Conservation (phyloP, 129 eudicot species). For the Flaveria robusta region DNA sequence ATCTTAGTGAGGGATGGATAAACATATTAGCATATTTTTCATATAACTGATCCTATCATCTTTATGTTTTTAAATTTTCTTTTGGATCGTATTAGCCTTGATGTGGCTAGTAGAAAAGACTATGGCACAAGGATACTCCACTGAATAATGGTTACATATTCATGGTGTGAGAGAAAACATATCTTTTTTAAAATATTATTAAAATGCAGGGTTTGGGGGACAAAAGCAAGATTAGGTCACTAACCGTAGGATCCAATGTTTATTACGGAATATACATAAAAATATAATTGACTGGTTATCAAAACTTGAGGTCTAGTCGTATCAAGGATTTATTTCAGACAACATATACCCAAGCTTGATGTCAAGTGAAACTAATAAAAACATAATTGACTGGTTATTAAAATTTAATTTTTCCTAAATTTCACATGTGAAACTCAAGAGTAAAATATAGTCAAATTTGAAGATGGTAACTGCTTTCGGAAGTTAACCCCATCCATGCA, state of each 20-base stretch:
- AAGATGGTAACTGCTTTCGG: too few species aligned
- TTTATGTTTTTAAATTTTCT: not conserved
- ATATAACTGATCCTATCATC: not conserved
- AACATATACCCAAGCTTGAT: too few species aligned
- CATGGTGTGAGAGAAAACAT: not conserved
- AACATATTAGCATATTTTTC: not conserved
- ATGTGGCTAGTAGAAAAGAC: not conserved
- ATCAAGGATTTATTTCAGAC: too few species aligned
- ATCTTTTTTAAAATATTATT: not conserved
- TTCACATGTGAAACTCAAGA: too few species aligned
- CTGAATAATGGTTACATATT: not conserved
- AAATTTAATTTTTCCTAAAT: too few species aligned
- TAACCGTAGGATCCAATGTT: not conserved
- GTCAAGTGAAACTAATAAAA: too few species aligned
- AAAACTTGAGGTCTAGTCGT: too few species aligned
- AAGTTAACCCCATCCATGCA: too few species aligned
- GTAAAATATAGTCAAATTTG: too few species aligned
- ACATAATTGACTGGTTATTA: too few species aligned
- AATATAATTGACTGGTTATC: not conserved
- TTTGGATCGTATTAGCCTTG: not conserved
- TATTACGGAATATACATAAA: not conserved
- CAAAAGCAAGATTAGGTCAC: slow-evolving; percentile 2
- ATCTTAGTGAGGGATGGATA: too few species aligned
- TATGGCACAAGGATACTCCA: not conserved
- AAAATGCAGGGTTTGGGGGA: not conserved